Evolutionary conservation across 495 filamentous ascomycete species (phyloP), one percentile per base, ranked within the genome.

Genomic region (Parathielavia appendiculata): DNA sequence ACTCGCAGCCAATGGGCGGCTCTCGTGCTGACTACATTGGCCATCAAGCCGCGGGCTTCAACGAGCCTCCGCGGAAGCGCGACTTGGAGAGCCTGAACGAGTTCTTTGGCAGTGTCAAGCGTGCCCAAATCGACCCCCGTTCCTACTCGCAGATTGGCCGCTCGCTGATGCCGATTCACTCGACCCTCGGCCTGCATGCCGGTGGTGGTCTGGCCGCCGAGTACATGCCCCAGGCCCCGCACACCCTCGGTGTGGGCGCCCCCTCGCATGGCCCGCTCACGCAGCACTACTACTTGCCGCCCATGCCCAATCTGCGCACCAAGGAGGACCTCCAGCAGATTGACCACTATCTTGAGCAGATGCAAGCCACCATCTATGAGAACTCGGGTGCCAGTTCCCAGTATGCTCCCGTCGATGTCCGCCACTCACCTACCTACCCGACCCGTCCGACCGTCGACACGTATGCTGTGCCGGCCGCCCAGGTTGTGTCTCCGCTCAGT

Each of bases 361-460:
- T 97, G 79, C 91, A 96, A 66, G 81, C 85, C 60, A 96, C 92
- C 9, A 87, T 97, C 30, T 97, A 97, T 69, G 92, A 97, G 71
- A 92, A 83, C 65, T 85, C 91, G 22, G 87, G 89, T 65, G 69
- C 71, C 19, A 71, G 50, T 50, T 65, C 74, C 1, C 70, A 73
- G 30, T 75, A 75, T 32, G 58, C 66, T 14, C 66, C 72, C 14
- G 64, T 84, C 59, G 80, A 80, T 69, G 86, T 85, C 68, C 87
- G 90, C 54, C 76, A 84, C 22, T 79, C 89, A 56, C 89, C 89
- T n/a, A 89, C 91, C 0, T 77, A 82, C 51, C 73, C 73, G 20
- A 71, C 77, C 26, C 72, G 70, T 41, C 71, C 75, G 55, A 55
- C 60, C 52, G 63, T 67, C 39, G 68, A 72, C 38, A 61, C 77